Conservation (phyloP, 257 asterid species). For the Solanum chaucha region DNA sequence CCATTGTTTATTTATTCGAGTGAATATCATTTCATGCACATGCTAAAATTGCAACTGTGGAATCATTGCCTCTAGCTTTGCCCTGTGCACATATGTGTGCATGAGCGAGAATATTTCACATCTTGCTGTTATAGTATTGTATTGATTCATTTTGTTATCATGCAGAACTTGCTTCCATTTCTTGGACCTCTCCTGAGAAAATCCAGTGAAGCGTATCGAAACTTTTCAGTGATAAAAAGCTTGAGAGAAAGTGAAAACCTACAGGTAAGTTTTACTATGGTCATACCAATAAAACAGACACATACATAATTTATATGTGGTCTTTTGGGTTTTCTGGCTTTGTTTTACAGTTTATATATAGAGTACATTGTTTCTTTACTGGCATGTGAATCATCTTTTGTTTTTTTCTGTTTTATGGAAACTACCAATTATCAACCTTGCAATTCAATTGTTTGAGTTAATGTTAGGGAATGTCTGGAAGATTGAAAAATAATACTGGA, state of each 20-base stretch:
- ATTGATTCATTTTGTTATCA: constrained; percentile 1
- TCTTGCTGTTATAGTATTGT: not conserved
- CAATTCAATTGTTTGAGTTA: not conserved
- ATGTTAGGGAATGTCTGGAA: not conserved
- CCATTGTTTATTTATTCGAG: not conserved
- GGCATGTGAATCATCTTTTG: not conserved
- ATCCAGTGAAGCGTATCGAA: constrained; percentile 78
- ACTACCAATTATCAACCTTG: not conserved
- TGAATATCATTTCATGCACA: not conserved
- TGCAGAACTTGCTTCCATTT: constrained; percentile 87
- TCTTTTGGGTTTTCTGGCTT: not conserved
- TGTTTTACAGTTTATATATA: not conserved
- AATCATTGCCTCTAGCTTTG: not conserved
- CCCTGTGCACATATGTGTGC: not conserved
- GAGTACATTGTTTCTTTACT: not conserved
- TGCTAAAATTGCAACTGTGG: not conserved
- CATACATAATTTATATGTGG: not conserved
- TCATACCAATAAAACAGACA: not conserved
- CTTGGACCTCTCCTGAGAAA: constrained; percentile 86
- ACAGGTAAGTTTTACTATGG: constrained; percentile 39
- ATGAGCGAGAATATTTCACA: not conserved
- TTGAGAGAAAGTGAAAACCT: constrained; percentile 86
- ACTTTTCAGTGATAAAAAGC: constrained; percentile 73
- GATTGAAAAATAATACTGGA: not conserved
- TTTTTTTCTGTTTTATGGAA: not conserved